Evolutionary conservation across 73 alveolate genomes (phyloP).

Genomic region (Paramecium primaurelia): DNA sequence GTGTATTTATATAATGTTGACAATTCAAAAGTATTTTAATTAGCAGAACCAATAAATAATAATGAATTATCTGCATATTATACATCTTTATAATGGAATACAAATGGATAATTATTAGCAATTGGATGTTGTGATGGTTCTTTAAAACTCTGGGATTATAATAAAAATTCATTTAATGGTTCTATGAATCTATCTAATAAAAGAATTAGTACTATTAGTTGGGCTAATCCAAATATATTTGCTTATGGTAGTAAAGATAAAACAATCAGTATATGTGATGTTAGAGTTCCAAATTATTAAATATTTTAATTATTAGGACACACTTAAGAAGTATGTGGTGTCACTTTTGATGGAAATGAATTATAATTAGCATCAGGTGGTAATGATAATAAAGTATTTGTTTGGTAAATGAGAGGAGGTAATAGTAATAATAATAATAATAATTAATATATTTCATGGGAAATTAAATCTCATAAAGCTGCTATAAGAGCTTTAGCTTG

Average conservation of each 20-base stretch:
- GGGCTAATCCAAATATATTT: constrained; percentile 74
- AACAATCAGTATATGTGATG: constrained; percentile 80
- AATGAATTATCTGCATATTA: constrained; percentile 1
- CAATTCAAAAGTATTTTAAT: constrained; percentile 4
- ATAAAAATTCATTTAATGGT: constrained; percentile 57
- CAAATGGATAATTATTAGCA: constrained; percentile 71
- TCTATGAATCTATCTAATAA: constrained; percentile 53
- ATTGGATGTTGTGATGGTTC: constrained; percentile 74
- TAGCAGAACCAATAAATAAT: neutral
- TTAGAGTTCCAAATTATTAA: constrained; percentile 73
- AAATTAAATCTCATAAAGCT: constrained; percentile 65
- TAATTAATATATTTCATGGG: neutral
- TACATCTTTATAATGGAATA: constrained; percentile 63
- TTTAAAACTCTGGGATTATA: constrained; percentile 75
- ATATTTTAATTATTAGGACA: constrained; percentile 75
- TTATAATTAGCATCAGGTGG: constrained; percentile 93
- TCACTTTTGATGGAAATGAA: constrained; percentile 89
- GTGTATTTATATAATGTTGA: constrained; percentile 46
- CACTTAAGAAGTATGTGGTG: constrained; percentile 91
- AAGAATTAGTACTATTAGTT: constrained; percentile 72
- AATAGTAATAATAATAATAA: neutral
- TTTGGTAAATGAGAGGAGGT: constrained; percentile 72
- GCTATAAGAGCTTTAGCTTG: constrained; percentile 82
- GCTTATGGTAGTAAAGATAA: constrained; percentile 88
- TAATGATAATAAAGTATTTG: constrained; percentile 87